These are phyloP conservation scores for Voacanga thouarsii DNA, from an alignment of 257 asterid species.

Conservation along the genomic window DNA sequence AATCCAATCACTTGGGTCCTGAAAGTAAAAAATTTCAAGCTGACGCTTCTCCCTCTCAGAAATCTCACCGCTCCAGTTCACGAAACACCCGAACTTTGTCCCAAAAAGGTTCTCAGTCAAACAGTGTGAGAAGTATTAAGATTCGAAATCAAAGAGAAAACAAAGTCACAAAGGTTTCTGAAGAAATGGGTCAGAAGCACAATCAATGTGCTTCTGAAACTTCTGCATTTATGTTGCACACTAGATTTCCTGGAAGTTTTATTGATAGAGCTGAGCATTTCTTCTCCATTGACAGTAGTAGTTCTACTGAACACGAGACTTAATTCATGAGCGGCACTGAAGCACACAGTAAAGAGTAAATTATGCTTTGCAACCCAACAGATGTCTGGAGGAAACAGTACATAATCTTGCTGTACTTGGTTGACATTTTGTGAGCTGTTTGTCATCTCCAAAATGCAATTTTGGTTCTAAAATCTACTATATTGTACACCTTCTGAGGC, in stretches of 20 bases:
- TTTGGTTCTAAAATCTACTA: neutral
- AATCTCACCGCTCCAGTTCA: constrained; percentile 32
- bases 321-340: neutral
- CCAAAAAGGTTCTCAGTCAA: constrained; percentile 34
- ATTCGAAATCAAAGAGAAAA: constrained; percentile 55
- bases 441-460: constrained; percentile 8
- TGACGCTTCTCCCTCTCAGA: constrained; percentile 46
- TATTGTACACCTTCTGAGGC: neutral
- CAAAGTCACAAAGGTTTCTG: constrained; percentile 49
- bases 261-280: constrained; percentile 72
- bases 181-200: constrained; percentile 45
- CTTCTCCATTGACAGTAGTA: constrained; percentile 46
- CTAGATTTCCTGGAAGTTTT: constrained; percentile 67
- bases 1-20: constrained; percentile 31
- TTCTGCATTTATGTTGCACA: constrained; percentile 55
- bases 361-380: neutral
- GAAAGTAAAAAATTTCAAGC: constrained; percentile 48
- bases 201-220: constrained; percentile 37
- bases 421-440: constrained; percentile 3
- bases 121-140: constrained; percentile 36
- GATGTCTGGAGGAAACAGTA: neutral
- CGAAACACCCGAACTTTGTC: constrained; percentile 44
- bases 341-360: neutral
- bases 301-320: neutral
- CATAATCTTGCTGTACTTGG: neutral